Evolutionary conservation across 2,329 filamentous ascomycete species (phyloP).

Genomic region (Akanthomyces muscarius): DNA sequence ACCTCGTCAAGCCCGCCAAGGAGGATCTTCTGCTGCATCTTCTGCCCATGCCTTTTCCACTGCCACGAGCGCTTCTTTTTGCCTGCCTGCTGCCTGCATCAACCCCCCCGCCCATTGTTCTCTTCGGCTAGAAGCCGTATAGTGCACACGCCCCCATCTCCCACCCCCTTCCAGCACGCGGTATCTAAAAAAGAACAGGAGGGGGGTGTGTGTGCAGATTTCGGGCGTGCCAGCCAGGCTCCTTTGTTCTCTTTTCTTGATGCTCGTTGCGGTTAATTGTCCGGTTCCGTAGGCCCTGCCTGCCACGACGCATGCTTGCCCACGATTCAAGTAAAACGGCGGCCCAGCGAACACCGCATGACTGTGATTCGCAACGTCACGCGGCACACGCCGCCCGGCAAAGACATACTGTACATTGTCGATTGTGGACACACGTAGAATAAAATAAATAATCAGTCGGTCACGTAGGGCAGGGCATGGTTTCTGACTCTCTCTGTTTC

Average conservation of each 20-base stretch:
- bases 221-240: too few species aligned
- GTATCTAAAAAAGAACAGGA: too few species aligned
- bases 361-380: not conserved
- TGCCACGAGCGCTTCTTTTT: not conserved
- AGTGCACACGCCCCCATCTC: not conserved
- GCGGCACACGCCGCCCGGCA: not conserved
- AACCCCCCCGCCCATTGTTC: slow-evolving; percentile 7
- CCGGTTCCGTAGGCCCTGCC: not conserved
- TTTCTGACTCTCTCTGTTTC: not conserved
- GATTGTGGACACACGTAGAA: too few species aligned
- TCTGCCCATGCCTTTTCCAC: not conserved
- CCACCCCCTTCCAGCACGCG: too few species aligned
- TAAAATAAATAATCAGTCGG: not conserved
- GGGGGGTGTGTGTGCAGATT: not conserved
- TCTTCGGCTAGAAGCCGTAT: slow-evolving; percentile 6
- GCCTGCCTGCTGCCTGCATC: too few species aligned
- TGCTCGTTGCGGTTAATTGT: not conserved
- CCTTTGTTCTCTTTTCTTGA: too few species aligned
- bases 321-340: not conserved
- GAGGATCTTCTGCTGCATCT: not conserved
- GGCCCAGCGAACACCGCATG: not conserved
- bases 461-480: not conserved
- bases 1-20: too few species aligned
- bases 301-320: not conserved
- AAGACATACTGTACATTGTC: not conserved